These are phyloP conservation scores for Aspergillus asperescens DNA, from an alignment of 495 filamentous ascomycete genomes.

Conservation along the genomic window DNA sequence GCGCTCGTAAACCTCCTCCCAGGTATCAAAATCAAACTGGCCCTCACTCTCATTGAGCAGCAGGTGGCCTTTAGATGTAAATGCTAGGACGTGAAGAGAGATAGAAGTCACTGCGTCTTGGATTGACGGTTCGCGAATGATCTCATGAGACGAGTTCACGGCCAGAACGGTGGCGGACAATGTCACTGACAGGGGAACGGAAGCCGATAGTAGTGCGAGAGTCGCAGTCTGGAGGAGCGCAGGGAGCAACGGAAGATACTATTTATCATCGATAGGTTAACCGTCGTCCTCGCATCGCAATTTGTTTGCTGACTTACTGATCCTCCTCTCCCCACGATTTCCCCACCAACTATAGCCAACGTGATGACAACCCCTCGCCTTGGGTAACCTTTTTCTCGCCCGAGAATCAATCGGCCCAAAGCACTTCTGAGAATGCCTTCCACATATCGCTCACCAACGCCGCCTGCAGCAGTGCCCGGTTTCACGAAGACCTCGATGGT, in stretches of 20 bases:
- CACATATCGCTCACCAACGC: conserved; percentile 67
- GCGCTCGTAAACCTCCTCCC: conserved; percentile 64
- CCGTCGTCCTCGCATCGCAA: not conserved
- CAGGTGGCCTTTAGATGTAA: conserved; percentile 67
- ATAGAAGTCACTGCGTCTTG: conserved; percentile 50
- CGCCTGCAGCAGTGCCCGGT: conserved; percentile 57
- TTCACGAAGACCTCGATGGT: conserved; percentile 85
- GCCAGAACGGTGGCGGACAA: conserved; percentile 60
- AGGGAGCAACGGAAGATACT: conserved; percentile 73
- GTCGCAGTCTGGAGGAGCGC: conserved; percentile 67
- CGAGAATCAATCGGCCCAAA: conserved; percentile 29
- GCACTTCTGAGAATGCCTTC: conserved; percentile 30
- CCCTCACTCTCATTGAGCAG: conserved; percentile 80
- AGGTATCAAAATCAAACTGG: conserved; percentile 66
- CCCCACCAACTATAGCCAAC: conserved; percentile 34
- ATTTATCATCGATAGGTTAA: conserved; percentile 12
- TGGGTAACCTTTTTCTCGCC: conserved; percentile 34
- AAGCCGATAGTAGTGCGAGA: conserved; percentile 69
- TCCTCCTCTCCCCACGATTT: conserved; percentile 66
- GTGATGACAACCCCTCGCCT: conserved; percentile 42
- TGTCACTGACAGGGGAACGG: conserved; percentile 67
- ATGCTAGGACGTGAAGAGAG: conserved; percentile 73
- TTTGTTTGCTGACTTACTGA: conserved; percentile 48
- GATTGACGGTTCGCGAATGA: conserved; percentile 52
- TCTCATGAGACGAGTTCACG: conserved; percentile 47